Percentiles rank a stretch among this genome's conserved stretches.
phyloP scores from a whole-genome alignment of 2,329 filamentous ascomycete species.

The Fusarium goolgardi region DNA sequence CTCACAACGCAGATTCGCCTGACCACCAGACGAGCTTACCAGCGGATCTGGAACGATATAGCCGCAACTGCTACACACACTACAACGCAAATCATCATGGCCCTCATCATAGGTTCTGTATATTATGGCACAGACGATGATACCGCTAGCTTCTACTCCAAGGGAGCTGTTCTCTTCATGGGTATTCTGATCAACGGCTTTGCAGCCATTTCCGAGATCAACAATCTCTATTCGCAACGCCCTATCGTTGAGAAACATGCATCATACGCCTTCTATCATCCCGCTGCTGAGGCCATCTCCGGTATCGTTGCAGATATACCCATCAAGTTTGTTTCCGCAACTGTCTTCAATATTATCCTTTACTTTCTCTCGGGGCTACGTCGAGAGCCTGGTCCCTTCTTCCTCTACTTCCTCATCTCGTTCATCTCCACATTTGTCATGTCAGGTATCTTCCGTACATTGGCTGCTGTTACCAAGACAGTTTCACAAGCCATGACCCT shows the following conservation, averaged over 20 bases:
- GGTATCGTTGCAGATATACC: constrained; percentile 67
- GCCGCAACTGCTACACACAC: constrained; percentile 60
- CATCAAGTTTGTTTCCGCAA: constrained; percentile 64
- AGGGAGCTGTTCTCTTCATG: constrained; percentile 69
- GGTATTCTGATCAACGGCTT: constrained; percentile 70
- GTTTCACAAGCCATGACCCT: constrained; percentile 67
- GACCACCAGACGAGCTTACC: constrained; percentile 63
- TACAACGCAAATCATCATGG: constrained; percentile 63
- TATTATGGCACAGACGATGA: constrained; percentile 65
- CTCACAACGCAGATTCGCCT: constrained; percentile 65
- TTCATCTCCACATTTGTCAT: constrained; percentile 77
- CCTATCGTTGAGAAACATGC: constrained; percentile 63
- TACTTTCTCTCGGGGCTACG: constrained; percentile 68
- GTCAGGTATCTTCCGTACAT: constrained; percentile 79
- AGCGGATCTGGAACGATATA: constrained; percentile 64
- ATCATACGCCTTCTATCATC: constrained; percentile 64
- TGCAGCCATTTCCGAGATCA: constrained; percentile 67
- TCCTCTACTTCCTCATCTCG: constrained; percentile 78
- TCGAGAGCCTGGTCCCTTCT: constrained; percentile 75
- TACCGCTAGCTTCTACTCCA: constrained; percentile 64
- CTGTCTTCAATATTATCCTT: constrained; percentile 65
- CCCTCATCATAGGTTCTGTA: constrained; percentile 70
- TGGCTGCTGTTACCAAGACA: constrained; percentile 77
- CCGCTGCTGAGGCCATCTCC: constrained; percentile 64
- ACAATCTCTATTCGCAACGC: constrained; percentile 57